A percentile compares a stretch with the other conserved stretches of the same genome.
Evolutionary conservation across 2,329 filamentous ascomycete species (phyloP).

Genomic region (Alternaria burnsii): DNA sequence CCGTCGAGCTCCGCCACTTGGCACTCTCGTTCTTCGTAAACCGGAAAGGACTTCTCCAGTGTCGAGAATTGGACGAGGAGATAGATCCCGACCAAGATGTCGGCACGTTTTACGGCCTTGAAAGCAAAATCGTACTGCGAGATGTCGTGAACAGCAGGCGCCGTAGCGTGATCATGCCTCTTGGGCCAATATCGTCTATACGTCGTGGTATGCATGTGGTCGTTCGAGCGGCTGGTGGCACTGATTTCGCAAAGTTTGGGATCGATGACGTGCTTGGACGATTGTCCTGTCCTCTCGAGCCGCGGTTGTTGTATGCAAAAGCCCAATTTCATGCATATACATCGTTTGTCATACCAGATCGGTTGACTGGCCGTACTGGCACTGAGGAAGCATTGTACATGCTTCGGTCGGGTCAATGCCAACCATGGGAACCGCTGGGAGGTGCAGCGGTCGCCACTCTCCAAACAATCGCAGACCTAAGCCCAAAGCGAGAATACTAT

Average conservation of each 20-base stretch:
- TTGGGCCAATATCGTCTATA: constrained; percentile 48
- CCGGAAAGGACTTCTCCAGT: constrained; percentile 53
- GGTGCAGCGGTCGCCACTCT: constrained; percentile 21
- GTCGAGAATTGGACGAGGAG: constrained; percentile 58
- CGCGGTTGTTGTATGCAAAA: constrained; percentile 62
- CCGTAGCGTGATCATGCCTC: constrained; percentile 62
- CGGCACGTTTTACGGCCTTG: constrained; percentile 66
- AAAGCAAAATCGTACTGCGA: constrained; percentile 61
- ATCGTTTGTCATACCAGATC: constrained; percentile 60
- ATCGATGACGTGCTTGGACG: constrained; percentile 64
- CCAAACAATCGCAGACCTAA: constrained; percentile 34
- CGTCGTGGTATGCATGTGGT: no score
- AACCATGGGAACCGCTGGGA: constrained; percentile 38
- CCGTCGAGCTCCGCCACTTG: constrained; percentile 60
- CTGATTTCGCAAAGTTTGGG: constrained; percentile 50
- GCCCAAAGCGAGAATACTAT: constrained; percentile 55
- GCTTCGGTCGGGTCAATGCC: constrained; percentile 57
- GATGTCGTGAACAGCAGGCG: constrained; percentile 42
- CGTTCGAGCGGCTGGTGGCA: no score
- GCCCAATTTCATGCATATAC: constrained; percentile 66
- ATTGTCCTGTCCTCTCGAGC: constrained; percentile 65
- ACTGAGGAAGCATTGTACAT: constrained; percentile 62
- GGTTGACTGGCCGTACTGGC: constrained; percentile 59
- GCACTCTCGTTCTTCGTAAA: constrained; percentile 64
- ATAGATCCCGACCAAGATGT: constrained; percentile 63